These are phyloP conservation scores for Fusarium protoensiforme DNA, from an alignment of 2,329 filamentous ascomycete species.

Conservation along the genomic window DNA sequence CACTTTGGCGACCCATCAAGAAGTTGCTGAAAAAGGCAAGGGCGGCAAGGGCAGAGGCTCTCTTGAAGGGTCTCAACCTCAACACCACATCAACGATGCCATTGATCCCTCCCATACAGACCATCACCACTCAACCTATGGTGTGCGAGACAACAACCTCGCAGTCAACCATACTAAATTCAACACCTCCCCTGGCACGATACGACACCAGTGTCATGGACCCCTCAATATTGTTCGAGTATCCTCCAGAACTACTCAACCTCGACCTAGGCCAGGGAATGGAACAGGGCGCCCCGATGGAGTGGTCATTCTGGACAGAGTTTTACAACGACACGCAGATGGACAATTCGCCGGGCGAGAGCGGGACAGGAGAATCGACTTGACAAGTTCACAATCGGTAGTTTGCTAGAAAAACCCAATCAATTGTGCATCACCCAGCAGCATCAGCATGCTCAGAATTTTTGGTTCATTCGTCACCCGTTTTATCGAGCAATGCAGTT, in stretches of 20 bases:
- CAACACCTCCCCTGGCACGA: constrained; percentile 15
- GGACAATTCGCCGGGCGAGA: constrained; percentile 45
- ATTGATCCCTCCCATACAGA: background rate
- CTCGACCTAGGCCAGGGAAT: constrained; percentile 37
- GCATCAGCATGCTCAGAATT: constrained; percentile 44
- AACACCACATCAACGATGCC: constrained; percentile 7
- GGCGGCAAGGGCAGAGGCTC: constrained; percentile 49
- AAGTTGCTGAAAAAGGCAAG: constrained; percentile 63
- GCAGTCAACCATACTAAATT: background rate
- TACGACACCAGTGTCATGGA: constrained; percentile 45
- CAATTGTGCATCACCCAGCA: constrained; percentile 44
- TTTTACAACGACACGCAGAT: constrained; percentile 55
- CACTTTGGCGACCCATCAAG: constrained; percentile 65
- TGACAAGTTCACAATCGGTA: constrained; percentile 34
- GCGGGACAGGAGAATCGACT: constrained; percentile 34
- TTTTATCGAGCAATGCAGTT: constrained; percentile 66
- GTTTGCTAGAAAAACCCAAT: constrained; percentile 42
- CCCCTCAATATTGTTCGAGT: constrained; percentile 45
- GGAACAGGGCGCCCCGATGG: constrained; percentile 34
- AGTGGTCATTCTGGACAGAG: constrained; percentile 57
- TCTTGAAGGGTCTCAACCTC: constrained; percentile 42
- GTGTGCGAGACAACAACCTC: constrained; percentile 7
- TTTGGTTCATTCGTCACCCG: constrained; percentile 60
- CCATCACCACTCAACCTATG: constrained; percentile 18
- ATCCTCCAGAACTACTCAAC: constrained; percentile 40